Percentiles rank a stretch among this genome's conserved stretches.
phyloP scores from a whole-genome alignment of 306 rosid genomes.

The Dalbergia oliveri region DNA sequence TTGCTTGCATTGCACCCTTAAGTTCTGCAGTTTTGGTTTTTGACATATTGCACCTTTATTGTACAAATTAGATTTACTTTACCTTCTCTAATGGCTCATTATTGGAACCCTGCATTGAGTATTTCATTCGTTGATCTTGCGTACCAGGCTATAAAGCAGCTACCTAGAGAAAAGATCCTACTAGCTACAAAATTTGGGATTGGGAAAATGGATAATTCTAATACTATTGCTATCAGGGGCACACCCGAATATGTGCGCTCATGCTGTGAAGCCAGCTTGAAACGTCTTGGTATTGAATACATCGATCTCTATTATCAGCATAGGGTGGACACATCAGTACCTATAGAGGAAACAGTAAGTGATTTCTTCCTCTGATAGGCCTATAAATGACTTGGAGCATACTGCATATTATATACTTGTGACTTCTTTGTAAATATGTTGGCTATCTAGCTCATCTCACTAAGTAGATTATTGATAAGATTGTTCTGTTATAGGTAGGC shows the following conservation, averaged over 20 bases:
- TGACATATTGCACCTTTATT: too few relatives aligned
- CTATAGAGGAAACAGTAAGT: slow-evolving; percentile 80
- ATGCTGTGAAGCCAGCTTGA: slow-evolving; percentile 78
- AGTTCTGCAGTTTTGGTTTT: background rate
- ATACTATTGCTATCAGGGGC: slow-evolving; percentile 50
- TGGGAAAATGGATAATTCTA: background rate
- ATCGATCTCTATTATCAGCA: slow-evolving; percentile 90
- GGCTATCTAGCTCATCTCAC: background rate
- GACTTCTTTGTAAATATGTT: background rate
- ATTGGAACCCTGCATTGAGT: too few relatives aligned
- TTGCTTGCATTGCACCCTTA: background rate
- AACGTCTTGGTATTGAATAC: slow-evolving; percentile 72
- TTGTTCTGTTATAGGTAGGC: slow-evolving; percentile 53
- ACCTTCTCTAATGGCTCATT: too few relatives aligned
- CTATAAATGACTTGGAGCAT: background rate
- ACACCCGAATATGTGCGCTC: slow-evolving; percentile 75
- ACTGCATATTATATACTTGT: background rate
- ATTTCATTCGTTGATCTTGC: too few relatives aligned
- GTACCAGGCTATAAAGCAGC: slow-evolving; percentile 66
- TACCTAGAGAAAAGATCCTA: slow-evolving; percentile 75
- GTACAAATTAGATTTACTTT: too few relatives aligned
- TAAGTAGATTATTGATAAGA: background rate
- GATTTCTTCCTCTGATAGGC: background rate
- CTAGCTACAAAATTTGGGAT: slow-evolving; percentile 84
- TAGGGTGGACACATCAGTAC: slow-evolving; percentile 56